These are phyloP conservation scores for Lactarius psammicola DNA, from an alignment of 768 basidiomycete species.

Conservation along the genomic window DNA sequence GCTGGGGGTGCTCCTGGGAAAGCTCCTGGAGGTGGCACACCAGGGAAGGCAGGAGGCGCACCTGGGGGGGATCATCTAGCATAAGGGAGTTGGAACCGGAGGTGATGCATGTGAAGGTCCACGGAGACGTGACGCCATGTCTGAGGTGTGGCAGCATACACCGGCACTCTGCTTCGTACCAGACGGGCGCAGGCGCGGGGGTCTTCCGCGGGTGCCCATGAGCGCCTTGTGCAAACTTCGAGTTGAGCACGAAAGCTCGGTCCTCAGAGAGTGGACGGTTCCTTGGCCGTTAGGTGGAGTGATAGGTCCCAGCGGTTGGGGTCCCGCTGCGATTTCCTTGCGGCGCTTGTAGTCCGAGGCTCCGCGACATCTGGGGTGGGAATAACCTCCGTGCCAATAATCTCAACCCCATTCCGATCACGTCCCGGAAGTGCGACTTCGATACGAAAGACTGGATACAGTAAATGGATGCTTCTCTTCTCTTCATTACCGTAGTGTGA, in stretches of 20 bases:
- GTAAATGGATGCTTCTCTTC: not conserved
- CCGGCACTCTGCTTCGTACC: conserved; percentile 51
- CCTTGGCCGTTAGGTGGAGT: conserved; percentile 80
- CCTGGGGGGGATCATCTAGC: conserved; percentile 44
- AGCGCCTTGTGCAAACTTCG: conserved; percentile 85
- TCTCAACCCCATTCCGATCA: conserved; percentile 97
- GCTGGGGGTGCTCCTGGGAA: conserved; percentile 39
- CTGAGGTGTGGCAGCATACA: conserved; percentile 74
- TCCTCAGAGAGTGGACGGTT: conserved; percentile 74
- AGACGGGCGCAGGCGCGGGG: conserved; percentile 38
- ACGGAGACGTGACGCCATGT: conserved; percentile 56
- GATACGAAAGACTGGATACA: conserved; percentile 73
- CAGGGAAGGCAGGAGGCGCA: conserved; percentile 44
- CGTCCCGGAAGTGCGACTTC: conserved; percentile 95
- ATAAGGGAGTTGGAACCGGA: conserved; percentile 35
- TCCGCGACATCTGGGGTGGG: conserved; percentile 92
- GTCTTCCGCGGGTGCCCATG: conserved; percentile 67
- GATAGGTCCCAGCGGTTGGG: conserved; percentile 79
- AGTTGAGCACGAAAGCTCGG: conserved; percentile 82
- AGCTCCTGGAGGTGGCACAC: conserved; percentile 44
- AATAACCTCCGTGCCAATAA: conserved; percentile 99
- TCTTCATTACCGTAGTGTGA: too few relatives aligned
- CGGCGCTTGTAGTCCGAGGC: conserved; percentile 93
- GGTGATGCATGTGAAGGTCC: too few relatives aligned
- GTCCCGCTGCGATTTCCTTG: conserved; percentile 92